Percentiles rank a stretch among this genome's conserved stretches.
These are phyloP conservation scores for Raphanus raphanistrum DNA, from an alignment of 345 rosid genomes.

Conservation along the genomic window DNA sequence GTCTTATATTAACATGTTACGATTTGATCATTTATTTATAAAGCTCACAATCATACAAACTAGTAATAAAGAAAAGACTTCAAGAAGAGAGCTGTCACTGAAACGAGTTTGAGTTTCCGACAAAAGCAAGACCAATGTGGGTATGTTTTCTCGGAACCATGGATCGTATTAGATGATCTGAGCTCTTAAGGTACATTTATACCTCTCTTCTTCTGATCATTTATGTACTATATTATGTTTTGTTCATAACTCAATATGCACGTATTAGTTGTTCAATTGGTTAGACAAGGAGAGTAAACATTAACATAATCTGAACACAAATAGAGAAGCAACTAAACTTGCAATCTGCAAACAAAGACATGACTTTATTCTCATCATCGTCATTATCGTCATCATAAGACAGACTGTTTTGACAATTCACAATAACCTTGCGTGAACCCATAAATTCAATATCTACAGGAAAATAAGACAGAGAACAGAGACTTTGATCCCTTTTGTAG, in stretches of 20 bases:
- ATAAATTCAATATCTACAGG: constrained; percentile 36
- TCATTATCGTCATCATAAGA: constrained; percentile 24
- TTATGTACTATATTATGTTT: background rate
- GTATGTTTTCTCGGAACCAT: background rate
- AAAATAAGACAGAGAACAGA: background rate
- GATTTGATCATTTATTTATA: background rate
- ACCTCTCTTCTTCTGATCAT: background rate
- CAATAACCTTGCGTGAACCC: constrained; percentile 16
- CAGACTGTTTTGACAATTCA: constrained; percentile 33
- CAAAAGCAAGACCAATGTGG: background rate
- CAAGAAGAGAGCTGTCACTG: background rate
- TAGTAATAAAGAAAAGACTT: background rate
- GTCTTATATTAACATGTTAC: too few relatives aligned
- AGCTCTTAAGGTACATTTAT: background rate
- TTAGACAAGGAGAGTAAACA: background rate
- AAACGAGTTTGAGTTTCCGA: background rate
- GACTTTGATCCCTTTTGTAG: constrained; percentile 7
- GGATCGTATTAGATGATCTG: background rate
- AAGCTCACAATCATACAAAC: background rate
- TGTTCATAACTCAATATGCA: background rate
- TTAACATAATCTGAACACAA: background rate
- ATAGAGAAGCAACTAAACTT: background rate
- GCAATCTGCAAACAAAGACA: constrained; percentile 25
- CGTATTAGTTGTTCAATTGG: background rate
- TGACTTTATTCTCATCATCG: constrained; percentile 23